phyloP scores from a whole-genome alignment of 179 eudicot genomes.

The Pouteria campechiana region DNA sequence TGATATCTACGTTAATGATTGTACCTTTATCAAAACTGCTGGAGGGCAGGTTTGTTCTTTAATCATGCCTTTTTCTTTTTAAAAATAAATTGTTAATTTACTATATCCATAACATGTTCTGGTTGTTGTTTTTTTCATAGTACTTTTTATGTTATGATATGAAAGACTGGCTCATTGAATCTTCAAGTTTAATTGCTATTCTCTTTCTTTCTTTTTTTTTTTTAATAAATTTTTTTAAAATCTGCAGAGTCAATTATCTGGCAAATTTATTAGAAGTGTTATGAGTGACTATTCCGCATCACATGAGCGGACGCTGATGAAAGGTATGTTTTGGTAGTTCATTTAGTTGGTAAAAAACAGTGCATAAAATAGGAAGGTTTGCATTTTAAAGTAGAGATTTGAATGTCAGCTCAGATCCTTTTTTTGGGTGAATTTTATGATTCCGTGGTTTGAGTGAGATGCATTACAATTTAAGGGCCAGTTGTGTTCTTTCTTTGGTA shows the following conservation, averaged over 20 bases:
- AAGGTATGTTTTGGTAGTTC: constrained; percentile 21
- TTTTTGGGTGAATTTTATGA: constrained; percentile 13
- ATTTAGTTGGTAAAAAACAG: background rate
- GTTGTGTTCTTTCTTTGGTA: too few species aligned
- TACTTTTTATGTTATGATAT: background rate
- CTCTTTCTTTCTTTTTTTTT: background rate
- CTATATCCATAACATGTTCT: too few species aligned
- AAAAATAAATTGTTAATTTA: background rate
- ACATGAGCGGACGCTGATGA: constrained; percentile 45
- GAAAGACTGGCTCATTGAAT: background rate
- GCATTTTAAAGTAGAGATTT: background rate
- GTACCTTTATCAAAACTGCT: constrained; percentile 36
- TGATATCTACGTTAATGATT: constrained; percentile 34
- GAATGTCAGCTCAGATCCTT: background rate
- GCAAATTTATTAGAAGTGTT: constrained; percentile 34
- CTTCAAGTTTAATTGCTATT: background rate
- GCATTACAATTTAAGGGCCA: background rate
- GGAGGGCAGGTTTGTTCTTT: constrained; percentile 42
- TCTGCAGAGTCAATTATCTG: constrained; percentile 40
- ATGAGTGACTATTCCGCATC: constrained; percentile 43
- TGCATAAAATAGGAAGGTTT: background rate
- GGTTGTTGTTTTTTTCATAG: background rate
- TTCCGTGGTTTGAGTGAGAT: constrained; percentile 16
- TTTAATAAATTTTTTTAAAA: background rate
- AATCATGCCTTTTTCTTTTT: background rate